Evolutionary conservation across 768 basidiomycete genomes (phyloP).

Genomic region (Podaxis rugospora): DNA sequence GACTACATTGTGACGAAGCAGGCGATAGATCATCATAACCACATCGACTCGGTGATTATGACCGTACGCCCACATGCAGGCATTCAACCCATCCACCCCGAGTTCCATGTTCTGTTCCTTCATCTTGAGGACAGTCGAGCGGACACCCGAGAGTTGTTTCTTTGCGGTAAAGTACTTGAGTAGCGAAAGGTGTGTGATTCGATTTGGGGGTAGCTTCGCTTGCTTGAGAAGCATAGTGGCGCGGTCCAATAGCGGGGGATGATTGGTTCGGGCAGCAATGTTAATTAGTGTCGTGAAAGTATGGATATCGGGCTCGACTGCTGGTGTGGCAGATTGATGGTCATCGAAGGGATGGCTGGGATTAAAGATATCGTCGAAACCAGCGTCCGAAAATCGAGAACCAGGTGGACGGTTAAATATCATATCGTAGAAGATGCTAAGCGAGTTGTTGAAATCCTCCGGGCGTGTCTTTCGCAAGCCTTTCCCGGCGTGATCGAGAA

Average conservation of each 20-base stretch:
- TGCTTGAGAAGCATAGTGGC: constrained; percentile 49
- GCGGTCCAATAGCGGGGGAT: constrained; percentile 37
- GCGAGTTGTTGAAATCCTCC: constrained; percentile 55
- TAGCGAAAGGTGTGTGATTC: constrained; percentile 57
- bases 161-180: constrained; percentile 50
- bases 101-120: constrained; percentile 44
- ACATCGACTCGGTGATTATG: constrained; percentile 47
- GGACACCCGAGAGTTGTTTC: constrained; percentile 47
- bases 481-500: constrained; percentile 63
- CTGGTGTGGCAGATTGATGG: constrained; percentile 9
- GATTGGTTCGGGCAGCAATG: constrained; percentile 52
- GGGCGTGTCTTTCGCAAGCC: constrained; percentile 56
- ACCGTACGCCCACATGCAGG: constrained; percentile 67
- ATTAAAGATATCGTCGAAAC: constrained; percentile 4
- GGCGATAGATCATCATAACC: constrained; percentile 57
- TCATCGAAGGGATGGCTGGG: constrained; percentile 1
- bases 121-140: constrained; percentile 51
- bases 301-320: constrained; percentile 53
- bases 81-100: constrained; percentile 64
- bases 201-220: constrained; percentile 53
- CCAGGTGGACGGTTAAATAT: constrained; percentile 41
- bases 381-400: constrained; percentile 15
- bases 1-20: constrained; percentile 50
- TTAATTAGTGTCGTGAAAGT: constrained; percentile 68
- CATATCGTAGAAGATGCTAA: constrained; percentile 62